Base-by-base conservation (phyloP, 176 grass and related monocot species). In the Ensete glaucum region DNA sequence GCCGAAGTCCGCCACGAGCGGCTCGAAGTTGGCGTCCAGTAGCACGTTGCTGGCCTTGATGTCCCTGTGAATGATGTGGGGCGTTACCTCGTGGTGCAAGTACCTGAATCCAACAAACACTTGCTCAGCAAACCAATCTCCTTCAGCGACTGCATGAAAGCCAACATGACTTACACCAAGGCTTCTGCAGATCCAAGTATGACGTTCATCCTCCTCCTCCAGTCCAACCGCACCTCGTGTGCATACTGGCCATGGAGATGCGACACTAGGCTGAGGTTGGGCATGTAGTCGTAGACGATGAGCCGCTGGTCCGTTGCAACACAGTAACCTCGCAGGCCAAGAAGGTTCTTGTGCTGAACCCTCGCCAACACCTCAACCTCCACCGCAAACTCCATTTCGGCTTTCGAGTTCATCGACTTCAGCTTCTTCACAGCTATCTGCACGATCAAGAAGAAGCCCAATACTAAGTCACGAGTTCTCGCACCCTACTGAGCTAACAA, bases 241-340 rank as follows among this genome's bases (percentile, higher is more conserved):
- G 78, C 78, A 54, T 84, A 86, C 76, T 92, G 81, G 62, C 89
- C 89, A 65, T 92, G 89, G 67, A 92, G 83, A 71, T 92, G 83
- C 0, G 89, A 92, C 52, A 86, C 67, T 6, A 92, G 81, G 67
- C 86, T 88, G 8, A 92, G 89, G 19, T 92, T 92, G 2, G 86
- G 89, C 89, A 92, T 92, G 86, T 92, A 92, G 62, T 92, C 89
- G 53, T 92, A 92, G 19, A 92, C 89, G 72, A 92, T 92, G 76
- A 92, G 80, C 26, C 89, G 77, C 71, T 92, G 89, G 1, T 84
- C 85, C 8, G 71, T 15, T 9, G 75, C 75, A 14, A 81, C 83
- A 67, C 89, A 88, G 74, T 92, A 88, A 54, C 89, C 89, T 52
- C 85, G 73, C 12, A 92, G 85, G 50, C 89, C 89, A 0, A 92